phyloP scores from a whole-genome alignment of 73 alveolate genomes.

The Stentor roeselii region DNA sequence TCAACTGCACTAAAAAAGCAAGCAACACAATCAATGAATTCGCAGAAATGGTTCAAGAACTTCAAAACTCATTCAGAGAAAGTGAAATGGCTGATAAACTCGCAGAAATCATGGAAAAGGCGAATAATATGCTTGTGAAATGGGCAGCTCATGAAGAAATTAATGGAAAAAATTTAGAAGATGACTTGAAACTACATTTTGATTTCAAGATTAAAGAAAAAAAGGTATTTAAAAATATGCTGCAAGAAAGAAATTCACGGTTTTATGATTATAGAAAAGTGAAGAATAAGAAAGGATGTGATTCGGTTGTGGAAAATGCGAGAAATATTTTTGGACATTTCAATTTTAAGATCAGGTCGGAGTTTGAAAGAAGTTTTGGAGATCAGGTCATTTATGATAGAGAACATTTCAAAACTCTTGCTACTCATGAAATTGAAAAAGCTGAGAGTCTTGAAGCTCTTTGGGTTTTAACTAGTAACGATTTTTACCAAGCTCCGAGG shows the following conservation, averaged over 20 bases:
- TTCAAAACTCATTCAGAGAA: no score
- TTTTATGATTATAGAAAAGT: not conserved
- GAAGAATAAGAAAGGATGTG: not conserved
- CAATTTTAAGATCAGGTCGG: not conserved
- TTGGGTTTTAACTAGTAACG: not conserved
- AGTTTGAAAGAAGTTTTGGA: not conserved
- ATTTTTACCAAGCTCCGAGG: no score
- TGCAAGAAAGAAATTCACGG: not conserved
- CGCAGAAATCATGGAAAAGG: not conserved
- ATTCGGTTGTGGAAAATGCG: not conserved
- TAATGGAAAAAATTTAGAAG: not conserved
- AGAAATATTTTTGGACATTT: not conserved
- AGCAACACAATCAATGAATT: not conserved
- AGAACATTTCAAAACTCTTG: not conserved
- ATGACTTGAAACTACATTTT: not conserved
- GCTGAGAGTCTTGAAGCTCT: not conserved
- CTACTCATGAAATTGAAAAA: not conserved
- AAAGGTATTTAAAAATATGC: not conserved
- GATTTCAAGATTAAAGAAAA: not conserved
- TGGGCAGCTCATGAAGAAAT: slow-evolving; percentile 2
- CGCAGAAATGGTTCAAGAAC: not conserved
- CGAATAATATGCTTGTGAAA: no score
- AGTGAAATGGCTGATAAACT: no score
- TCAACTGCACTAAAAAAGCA: not conserved
- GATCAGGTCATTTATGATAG: not conserved